Evolutionary conservation across 768 basidiomycete species (phyloP), one percentile per base, ranked within the genome.

Genomic region (Xerocomus brunneocitrinus): DNA sequence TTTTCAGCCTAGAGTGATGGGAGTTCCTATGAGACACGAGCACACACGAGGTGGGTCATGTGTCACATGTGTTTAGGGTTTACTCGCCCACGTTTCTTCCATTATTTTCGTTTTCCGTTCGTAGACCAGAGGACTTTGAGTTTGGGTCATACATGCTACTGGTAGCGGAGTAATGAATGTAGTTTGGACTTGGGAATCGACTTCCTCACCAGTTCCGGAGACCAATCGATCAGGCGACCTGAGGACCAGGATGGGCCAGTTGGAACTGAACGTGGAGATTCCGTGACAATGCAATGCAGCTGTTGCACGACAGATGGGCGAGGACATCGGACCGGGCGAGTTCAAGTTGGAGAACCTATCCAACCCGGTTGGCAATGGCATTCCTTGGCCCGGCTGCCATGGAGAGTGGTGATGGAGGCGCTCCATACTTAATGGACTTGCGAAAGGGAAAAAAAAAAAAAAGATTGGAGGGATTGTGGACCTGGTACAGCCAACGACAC

Each of bases 401-500:
- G 24, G 41, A 24, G 40, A 40, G 22, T n/a, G 39, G 7, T 40
- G 39, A 40, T 24, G 24, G 40, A 24, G 9, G 10, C 24, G 14
- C 41, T 42, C 41, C 41, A 27, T n/a, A n/a, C n/a, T n/a, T 14
- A 36, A 47, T 35, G 47, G 16, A 47, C 19, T 27, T 13, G 45
- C 10, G 13, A 30, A 34, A 24, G n/a, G n/a, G n/a, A n/a, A 9
- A n/a, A n/a, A 12, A 38, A 36, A 30, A 48, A 36, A 45, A 44
- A 36, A 28, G 9, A 28, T 12, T 6, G n/a, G 28, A 57, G 54
- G 22, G 10, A 45, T 22, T 59, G 52, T n/a, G n/a, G n/a, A n/a
- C n/a, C n/a, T 56, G 41, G 60, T 57, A 54, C 53, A 43, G 43
- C 45, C 10, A 39, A n/a, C 16, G 47, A 49, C 67, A 69, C 66